Conservation (phyloP, 305 asterid genomes). For the Withania somnifera region DNA sequence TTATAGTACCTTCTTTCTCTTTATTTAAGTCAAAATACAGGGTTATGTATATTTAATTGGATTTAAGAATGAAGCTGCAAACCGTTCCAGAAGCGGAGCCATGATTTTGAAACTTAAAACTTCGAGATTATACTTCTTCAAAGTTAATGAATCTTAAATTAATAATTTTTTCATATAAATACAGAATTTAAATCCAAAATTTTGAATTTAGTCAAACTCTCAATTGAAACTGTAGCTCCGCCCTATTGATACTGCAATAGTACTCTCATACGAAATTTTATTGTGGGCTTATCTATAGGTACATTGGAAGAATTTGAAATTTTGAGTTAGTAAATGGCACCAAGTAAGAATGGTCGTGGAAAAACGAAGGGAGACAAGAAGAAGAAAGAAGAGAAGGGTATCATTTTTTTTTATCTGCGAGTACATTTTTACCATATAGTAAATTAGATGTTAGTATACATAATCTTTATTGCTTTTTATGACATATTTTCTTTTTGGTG, state of each 20-base stretch:
- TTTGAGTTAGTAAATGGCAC: constrained; percentile 53
- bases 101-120: background rate
- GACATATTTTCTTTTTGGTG: background rate
- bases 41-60: background rate
- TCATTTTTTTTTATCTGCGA: background rate
- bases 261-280: background rate
- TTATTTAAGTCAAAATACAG: background rate
- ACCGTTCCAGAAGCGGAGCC: too few species aligned
- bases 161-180: background rate
- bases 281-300: background rate
- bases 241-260: background rate
- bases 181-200: background rate
- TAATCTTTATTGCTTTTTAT: background rate
- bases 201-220: background rate
- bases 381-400: constrained; percentile 96
- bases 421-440: background rate
- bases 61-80: too few species aligned
- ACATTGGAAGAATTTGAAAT: background rate
- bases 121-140: background rate
- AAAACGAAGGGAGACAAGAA: constrained; percentile 88
- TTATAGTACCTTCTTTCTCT: background rate
- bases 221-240: background rate
- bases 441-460: background rate
- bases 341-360: constrained; percentile 73
- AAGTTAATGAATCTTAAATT: background rate